phyloP scores from a whole-genome alignment of 2,329 filamentous ascomycete genomes.

The Hypoxylon sp. region DNA sequence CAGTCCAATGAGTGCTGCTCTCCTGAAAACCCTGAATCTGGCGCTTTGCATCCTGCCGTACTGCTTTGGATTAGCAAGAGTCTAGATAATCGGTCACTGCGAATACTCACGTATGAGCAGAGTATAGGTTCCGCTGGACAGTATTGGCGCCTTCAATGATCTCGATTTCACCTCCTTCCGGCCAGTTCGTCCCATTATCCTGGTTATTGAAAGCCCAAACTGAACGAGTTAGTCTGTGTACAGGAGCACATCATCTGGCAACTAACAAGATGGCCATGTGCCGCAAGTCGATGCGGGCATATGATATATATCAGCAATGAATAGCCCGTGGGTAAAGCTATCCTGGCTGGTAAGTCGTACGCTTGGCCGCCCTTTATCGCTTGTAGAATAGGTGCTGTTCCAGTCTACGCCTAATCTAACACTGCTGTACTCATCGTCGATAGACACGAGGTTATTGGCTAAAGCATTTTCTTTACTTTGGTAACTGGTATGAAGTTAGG shows the following conservation, averaged over 20 bases:
- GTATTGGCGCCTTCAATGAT: conserved; percentile 78
- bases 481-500: conserved; percentile 52
- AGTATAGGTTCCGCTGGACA: conserved; percentile 69
- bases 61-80: conserved; percentile 32
- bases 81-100: neutral
- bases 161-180: conserved; percentile 72
- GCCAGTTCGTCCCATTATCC: conserved; percentile 66
- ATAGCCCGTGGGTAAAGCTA: conserved; percentile 72
- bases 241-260: neutral
- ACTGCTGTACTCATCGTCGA: conserved; percentile 55
- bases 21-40: conserved; percentile 45
- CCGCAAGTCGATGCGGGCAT: conserved; percentile 80
- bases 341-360: conserved; percentile 75
- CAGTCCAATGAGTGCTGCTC: conserved; percentile 44
- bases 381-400: conserved; percentile 52
- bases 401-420: conserved; percentile 62
- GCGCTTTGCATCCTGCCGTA: conserved; percentile 40
- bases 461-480: conserved; percentile 57
- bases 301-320: conserved; percentile 78
- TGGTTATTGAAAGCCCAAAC: conserved; percentile 62
- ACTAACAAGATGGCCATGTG: conserved; percentile 77
- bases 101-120: conserved; percentile 66
- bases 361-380: conserved; percentile 63
- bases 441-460: conserved; percentile 55
- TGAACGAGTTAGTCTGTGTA: conserved; percentile 42